Base-by-base conservation (phyloP, 495 filamentous ascomycete species). In the Neurospora intermedia region DNA sequence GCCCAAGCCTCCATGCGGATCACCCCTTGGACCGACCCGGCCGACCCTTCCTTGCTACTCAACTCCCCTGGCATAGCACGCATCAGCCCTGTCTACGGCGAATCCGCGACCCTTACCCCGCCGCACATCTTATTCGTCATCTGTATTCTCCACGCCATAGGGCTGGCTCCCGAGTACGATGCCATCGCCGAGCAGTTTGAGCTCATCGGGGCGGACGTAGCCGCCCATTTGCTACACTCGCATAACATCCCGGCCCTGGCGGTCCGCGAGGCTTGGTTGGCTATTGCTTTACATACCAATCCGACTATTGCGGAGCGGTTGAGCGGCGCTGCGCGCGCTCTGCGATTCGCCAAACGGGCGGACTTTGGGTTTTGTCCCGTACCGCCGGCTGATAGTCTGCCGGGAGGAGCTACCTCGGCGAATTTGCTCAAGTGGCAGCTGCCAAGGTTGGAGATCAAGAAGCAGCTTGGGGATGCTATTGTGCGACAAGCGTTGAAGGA, bases 131-230 rank as follows among this genome's bases (percentile, higher is more conserved):
- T 83, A 8, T 82, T 82, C 75, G 80, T 81, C 1, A 80, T 84
- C 1, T 83, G 80, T 75, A 80, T 86, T 73, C 78, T 84, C 23
- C 85, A 87, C 77, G 85, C 85, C 73, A 76, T 86, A 45, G 84
- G 85, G 27, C 80, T 80, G 15, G 77, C 79, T 0, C n/a, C 39
- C n/a, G 71, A 73, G n/a, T 74, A 80, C 70, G 78, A 86, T 76
- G 72, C 76, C 31, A 62, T 76, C 2, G 74, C 82, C 0, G 80
- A 85, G 62, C 81, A 84, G 8, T 87, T 87, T 74, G 85, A 87
- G 72, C 76, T 86, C 74, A 81, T 82, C 27, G 83, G 82, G 27
- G 85, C 81, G 15, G 85, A 86, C 71, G 82, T 80, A 9, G 83
- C 84, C 4, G 80, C 74, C 0, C 69, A 72, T 1, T 41, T 80